Evolutionary conservation across 805 yeast species (phyloP), one percentile per base, ranked within the genome.

Genomic region (Brettanomyces custersianus): DNA sequence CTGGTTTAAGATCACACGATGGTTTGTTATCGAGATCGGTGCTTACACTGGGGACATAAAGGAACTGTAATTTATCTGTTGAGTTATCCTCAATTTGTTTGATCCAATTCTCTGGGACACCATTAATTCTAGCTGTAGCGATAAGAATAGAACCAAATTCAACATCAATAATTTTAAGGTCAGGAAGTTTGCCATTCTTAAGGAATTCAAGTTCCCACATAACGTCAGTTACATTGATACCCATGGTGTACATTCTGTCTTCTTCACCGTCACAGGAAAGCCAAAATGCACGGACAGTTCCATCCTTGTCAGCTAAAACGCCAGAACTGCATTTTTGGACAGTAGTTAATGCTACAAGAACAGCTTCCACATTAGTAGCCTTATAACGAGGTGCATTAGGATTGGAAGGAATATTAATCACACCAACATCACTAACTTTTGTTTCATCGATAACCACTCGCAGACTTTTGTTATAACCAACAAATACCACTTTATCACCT

Each of bases 81-180:
- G 69, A 65, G 4, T 45, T 42, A 8, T 51, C 51, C 54, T 84
- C 94, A 52, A 84, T 69, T 42, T 65, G 67, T 24, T 65, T 51
- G 41, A 88, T 80, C 94, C 94, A 86, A 29, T 74, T 74, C 46
- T 83, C 90, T 0, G 92, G 74, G 17, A 87, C 94, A n/a, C 94
- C 94, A 49, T 84, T 70, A 31, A 83, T 72, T 57, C 95, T 74
- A 3, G 94, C 94, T 49, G 75, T 80, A 19, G 77, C 69, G 18
- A 86, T 64, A 2, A 84, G 70, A 23, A 81, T 63, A 0, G 87
- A 66, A 12, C 72, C 70, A 46, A 85, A 77, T 48, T 85, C 96
- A 25, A 84, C 80, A 51, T 87, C 95, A 34, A 88, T 67, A 33
- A 85, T 76, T 41, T 81, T 68, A 29, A 77, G 52, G 20, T 68